Base-by-base conservation (phyloP, 208 protist genomes). In the Sergeia podlipaevii region DNA sequence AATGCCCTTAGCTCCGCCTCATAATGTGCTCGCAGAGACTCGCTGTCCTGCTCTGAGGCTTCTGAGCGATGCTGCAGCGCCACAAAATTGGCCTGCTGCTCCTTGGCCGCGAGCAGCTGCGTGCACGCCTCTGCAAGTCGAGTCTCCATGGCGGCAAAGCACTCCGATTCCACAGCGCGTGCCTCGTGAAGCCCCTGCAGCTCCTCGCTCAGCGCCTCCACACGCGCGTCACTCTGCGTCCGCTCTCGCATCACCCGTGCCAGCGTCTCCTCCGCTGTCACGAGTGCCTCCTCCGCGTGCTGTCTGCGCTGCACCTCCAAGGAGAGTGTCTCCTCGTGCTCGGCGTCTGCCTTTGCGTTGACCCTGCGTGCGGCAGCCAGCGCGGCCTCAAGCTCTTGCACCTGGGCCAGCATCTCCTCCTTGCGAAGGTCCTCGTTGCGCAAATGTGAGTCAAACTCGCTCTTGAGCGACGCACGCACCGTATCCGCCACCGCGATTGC, bases 1-100 rank as follows among this genome's bases (percentile, higher is more conserved):
- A 69, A 73, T 8, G 83, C 33, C 13, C 47, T 53, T 7, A 78
- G 45, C 60, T 80, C 65, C n/a, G 56, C 41, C 28, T 69, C 65
- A 47, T 74, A 78, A 51, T 70, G 70, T 8, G 30, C 23, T 13
- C 68, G 63, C 47, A 80, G 70, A 8, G 66, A 60, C 13, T 42
- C 11, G 2, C 71, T 39, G 30, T 83, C 75, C 21, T 34, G 41
- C 54, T 80, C 77, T 4, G 48, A 56, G 10, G 36, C 27, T 13
- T 59, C 23, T 2, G 70, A 62, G 32, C 70, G 70, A 0, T 58
- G 60, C 54, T 71, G 63, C 63, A 62, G 71, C 8, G 43, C 29
- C 11, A n/a, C 34, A n/a, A n/a, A n/a, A n/a, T n/a, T n/a, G n/a
- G n/a, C n/a, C n/a, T n/a, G n/a, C n/a, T n/a, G n/a, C n/a, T n/a